These are phyloP conservation scores for Suillus spraguei DNA, from an alignment of 768 basidiomycete species.

Conservation along the genomic window DNA sequence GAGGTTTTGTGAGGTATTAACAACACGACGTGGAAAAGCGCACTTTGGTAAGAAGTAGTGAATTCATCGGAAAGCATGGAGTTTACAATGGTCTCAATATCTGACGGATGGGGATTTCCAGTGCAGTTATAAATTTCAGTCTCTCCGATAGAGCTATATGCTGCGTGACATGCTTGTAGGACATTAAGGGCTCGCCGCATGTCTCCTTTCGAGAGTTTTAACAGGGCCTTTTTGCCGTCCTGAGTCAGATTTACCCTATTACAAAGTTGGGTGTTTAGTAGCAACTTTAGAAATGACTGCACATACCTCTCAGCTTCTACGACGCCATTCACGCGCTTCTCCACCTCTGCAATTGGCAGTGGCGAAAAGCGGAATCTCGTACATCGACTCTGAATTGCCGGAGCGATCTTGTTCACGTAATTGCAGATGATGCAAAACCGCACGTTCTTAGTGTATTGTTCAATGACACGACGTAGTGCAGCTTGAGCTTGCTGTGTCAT, in stretches of 20 bases:
- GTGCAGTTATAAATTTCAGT: conserved; percentile 96
- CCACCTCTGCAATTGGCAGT: conserved; percentile 80
- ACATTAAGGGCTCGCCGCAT: conserved; percentile 98
- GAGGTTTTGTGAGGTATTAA: not conserved
- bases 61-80: conserved; percentile 98
- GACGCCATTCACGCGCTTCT: conserved; percentile 77
- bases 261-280: conserved; percentile 7
- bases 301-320: conserved; percentile 83
- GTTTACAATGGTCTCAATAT: conserved; percentile 91
- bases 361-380: conserved; percentile 98
- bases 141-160: conserved; percentile 88
- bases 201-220: conserved; percentile 95
- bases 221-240: conserved; percentile 85
- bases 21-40: conserved; percentile 23
- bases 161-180: conserved; percentile 97
- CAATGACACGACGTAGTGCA: conserved; percentile 94
- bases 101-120: conserved; percentile 92
- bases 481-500: conserved; percentile 99
- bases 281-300: not conserved
- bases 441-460: conserved; percentile 98
- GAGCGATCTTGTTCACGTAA: conserved; percentile 99
- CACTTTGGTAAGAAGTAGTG: conserved; percentile 85
- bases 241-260: conserved; percentile 80
- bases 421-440: conserved; percentile 99
- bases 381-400: conserved; percentile 98